A percentile compares a stretch with the other conserved stretches of the same genome.
Conservation (phyloP, 1,139 yeast genomes). For the Schwanniomyces etchellsii region DNA sequence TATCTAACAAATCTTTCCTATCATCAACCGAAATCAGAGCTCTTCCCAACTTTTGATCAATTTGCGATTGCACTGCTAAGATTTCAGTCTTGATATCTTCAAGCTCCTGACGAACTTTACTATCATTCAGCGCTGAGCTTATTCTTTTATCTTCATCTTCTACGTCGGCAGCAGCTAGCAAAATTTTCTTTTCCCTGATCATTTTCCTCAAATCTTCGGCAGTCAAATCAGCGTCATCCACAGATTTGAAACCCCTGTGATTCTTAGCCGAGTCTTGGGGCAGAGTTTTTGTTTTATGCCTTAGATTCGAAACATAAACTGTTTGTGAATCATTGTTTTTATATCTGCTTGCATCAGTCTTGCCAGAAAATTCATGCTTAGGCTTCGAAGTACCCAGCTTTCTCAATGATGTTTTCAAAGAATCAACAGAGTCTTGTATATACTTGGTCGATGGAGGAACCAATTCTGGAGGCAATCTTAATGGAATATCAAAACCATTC, state of each 20-base stretch:
- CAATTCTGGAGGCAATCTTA: constrained; percentile 63
- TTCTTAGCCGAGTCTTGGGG: constrained; percentile 3
- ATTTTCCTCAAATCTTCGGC: constrained; percentile 54
- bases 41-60: constrained; percentile 23
- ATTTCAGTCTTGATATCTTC: constrained; percentile 62
- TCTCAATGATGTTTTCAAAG: constrained; percentile 39
- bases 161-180: constrained; percentile 68
- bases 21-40: constrained; percentile 31
- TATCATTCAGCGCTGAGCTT: constrained; percentile 7
- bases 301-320: constrained; percentile 60
- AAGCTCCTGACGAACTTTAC: constrained; percentile 42
- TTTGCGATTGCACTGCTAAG: constrained; percentile 45
- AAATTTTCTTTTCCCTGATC: constrained; percentile 63
- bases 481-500: constrained; percentile 72
- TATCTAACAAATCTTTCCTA: constrained; percentile 40
- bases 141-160: constrained; percentile 48
- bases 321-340: constrained; percentile 63
- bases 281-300: constrained; percentile 42
- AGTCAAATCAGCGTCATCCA: constrained; percentile 26
- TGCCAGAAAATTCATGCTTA: constrained; percentile 13
- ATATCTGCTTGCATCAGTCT: constrained; percentile 54
- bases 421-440: constrained; percentile 39
- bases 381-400: constrained; percentile 33
- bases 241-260: constrained; percentile 11
- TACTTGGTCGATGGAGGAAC: constrained; percentile 76